Evolutionary conservation across 1,139 yeast species (phyloP), one percentile per base, ranked within the genome.

Genomic region (Yamadazyma trypodendri): DNA sequence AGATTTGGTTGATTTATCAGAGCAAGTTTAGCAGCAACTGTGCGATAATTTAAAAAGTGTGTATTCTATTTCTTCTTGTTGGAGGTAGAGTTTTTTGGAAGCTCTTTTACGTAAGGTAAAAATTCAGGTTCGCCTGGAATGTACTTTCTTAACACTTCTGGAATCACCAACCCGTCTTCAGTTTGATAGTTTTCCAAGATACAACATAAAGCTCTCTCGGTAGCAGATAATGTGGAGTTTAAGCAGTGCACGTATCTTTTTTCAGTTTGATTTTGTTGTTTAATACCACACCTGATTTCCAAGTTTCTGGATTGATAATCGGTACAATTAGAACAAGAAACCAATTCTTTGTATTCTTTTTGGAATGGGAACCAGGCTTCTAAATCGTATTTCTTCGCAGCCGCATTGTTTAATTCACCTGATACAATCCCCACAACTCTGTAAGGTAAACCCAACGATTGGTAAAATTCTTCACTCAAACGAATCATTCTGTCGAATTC

Each of bases 301-400:
- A 94, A 77, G 76, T 90, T 90, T 75, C 99, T 85, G 34, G 97
- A 86, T 74, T 92, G 99, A 72, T 92, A 92, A 70, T 92, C 99
- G 42, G 98, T 94, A 79, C 99, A 92, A 78, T 92, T 92, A 44
- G 97, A 90, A 74, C 97, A 92, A 18, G 97, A 88, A 43, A 94
- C 98, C 56, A 92, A 80, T 74, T 92, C 99, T 73, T 94, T 94
- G 74, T 87, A 94, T 69, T 94, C 98, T 65, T 89, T 79, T 76
- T 92, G 98, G 86, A 76, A 92, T 59, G 99, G 99, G 95, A 92
- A 94, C 99, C 99, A 92, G 34, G 99, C 99, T 75, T 92, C 99
- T 61, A 92, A 77, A 70, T 92, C 99, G 73, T 84, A 92, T 70
- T 92, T 92, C 77, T 92, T 92, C 51, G 98, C 97, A 45, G 98